A percentile compares a stretch with the other conserved stretches of the same genome.
These are phyloP conservation scores for Zygotorulaspora florentina DNA, from an alignment of 805 yeast species.

Conservation along the genomic window DNA sequence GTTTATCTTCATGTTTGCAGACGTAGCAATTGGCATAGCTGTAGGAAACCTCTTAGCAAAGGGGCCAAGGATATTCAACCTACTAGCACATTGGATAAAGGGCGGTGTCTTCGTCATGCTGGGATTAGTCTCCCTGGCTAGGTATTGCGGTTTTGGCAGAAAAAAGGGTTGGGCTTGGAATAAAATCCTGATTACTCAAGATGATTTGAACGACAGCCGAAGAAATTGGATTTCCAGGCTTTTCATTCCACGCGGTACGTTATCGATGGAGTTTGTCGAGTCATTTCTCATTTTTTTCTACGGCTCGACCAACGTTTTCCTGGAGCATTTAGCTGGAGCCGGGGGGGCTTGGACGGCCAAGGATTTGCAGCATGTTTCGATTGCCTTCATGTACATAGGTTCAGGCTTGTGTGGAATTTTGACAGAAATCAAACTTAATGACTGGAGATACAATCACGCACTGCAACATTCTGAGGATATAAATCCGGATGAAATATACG, in stretches of 20 bases:
- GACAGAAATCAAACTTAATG: conserved; percentile 60
- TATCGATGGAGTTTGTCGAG: conserved; percentile 85
- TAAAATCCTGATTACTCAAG: conserved; percentile 31
- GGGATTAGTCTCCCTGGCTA: conserved; percentile 76
- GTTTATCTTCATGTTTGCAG: conserved; percentile 54
- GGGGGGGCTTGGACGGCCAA: conserved; percentile 87
- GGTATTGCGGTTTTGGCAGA: conserved; percentile 80
- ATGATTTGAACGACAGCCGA: conserved; percentile 8
- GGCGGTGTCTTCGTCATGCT: conserved; percentile 82
- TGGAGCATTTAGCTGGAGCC: conserved; percentile 78
- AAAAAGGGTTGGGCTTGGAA: conserved; percentile 93
- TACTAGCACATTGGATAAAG: conserved; percentile 92
- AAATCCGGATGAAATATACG: conserved; percentile 20
- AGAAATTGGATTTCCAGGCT: conserved; percentile 6
- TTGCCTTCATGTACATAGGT: conserved; percentile 88
- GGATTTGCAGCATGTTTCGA: conserved; percentile 84
- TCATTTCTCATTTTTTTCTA: conserved; percentile 75
- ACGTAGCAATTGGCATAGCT: conserved; percentile 52
- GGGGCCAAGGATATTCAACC: conserved; percentile 63
- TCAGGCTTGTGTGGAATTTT: conserved; percentile 88
- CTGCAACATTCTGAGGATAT: conserved; percentile 23
- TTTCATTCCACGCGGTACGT: conserved; percentile 40
- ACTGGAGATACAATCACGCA: conserved; percentile 53
- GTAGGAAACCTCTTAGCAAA: conserved; percentile 68
- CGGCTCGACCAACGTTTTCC: conserved; percentile 82